Percentiles rank a stretch among this genome's conserved stretches.
Evolutionary conservation across 257 asterid species (phyloP).

Genomic region (Mentha longifolia): DNA sequence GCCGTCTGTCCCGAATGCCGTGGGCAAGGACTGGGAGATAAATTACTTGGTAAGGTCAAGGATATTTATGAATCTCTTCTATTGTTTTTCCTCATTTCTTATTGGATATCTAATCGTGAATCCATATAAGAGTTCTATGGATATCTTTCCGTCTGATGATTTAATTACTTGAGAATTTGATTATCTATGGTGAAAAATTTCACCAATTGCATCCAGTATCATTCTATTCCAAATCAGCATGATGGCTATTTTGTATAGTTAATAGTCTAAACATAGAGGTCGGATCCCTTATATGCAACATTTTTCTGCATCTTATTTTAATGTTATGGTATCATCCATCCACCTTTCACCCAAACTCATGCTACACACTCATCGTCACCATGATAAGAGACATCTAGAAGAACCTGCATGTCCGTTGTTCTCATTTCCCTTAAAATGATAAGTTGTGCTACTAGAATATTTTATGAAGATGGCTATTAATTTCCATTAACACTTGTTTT

Average conservation of each 20-base stretch:
- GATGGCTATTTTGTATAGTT: background rate
- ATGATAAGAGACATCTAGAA: constrained; percentile 13
- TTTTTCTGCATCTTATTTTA: background rate
- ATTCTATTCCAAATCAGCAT: background rate
- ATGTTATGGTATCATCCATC: background rate
- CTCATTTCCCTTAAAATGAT: no score
- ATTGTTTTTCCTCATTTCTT: constrained; percentile 1
- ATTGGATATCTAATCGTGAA: constrained; percentile 12
- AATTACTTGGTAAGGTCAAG: constrained; percentile 76
- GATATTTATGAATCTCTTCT: background rate
- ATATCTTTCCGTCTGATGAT: constrained; percentile 7
- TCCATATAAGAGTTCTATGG: background rate
- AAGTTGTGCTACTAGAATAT: background rate
- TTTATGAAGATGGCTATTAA: background rate
- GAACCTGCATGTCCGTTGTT: background rate
- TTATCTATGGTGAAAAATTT: background rate
- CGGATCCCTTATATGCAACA: background rate
- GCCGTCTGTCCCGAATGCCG: constrained; percentile 98
- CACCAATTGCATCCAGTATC: background rate
- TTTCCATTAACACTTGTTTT: background rate
- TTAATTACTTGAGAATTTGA: background rate
- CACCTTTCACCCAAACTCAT: background rate
- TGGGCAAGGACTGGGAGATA: constrained; percentile 99
- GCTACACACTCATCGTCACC: background rate
- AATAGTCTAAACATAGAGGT: background rate